These are phyloP conservation scores for Saccharum hybrid DNA, from an alignment of 202 grass and related monocot species.

Conservation along the genomic window DNA sequence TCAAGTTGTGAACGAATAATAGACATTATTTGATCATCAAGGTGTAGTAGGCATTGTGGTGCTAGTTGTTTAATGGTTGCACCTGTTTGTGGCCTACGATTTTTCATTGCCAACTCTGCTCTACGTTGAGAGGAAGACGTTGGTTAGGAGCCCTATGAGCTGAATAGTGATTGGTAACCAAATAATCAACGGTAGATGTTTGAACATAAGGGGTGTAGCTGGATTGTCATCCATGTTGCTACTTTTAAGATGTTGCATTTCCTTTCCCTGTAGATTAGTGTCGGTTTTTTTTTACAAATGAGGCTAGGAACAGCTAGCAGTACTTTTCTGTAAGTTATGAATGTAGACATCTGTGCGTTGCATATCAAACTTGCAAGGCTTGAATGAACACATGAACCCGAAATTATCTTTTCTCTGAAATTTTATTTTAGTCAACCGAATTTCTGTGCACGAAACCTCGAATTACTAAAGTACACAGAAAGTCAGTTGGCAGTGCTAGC, in stretches of 20 bases:
- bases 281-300: background rate
- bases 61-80: background rate
- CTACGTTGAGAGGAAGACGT: background rate
- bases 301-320: background rate
- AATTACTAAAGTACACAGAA: background rate
- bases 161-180: background rate
- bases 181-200: constrained; percentile 11
- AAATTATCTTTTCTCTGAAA: background rate
- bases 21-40: background rate
- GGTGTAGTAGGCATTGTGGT: background rate
- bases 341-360: background rate
- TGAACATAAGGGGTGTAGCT: background rate
- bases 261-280: background rate
- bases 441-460: background rate
- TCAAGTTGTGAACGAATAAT: no score
- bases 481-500: no score
- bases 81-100: background rate
- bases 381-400: background rate
- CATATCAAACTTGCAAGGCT: background rate
- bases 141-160: background rate
- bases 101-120: constrained; percentile 12
- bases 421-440: background rate
- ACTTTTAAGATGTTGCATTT: background rate
- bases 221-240: background rate
- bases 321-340: background rate